Conservation (phyloP, 176 grass and related monocot species). For the Aechmea fasciata region DNA sequence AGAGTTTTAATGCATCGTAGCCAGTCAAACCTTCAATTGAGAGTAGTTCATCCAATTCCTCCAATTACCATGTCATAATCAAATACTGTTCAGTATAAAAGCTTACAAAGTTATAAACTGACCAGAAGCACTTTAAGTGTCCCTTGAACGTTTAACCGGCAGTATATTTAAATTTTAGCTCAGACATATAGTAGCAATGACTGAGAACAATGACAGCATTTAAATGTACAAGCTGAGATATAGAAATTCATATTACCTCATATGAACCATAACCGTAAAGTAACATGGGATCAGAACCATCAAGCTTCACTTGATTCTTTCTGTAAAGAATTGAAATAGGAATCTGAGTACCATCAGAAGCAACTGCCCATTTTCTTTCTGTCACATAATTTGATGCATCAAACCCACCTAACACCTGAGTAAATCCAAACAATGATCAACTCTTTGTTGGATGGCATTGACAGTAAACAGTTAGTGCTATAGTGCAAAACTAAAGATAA, state of each 20-base stretch:
- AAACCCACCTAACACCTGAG: slow-evolving; percentile 77
- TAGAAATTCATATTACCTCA: slow-evolving; percentile 36
- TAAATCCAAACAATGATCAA: slow-evolving; percentile 11
- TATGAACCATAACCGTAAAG: slow-evolving; percentile 91
- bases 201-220: not conserved
- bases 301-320: slow-evolving; percentile 69
- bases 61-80: too few species aligned
- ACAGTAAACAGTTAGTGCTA: not conserved
- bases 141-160: too few species aligned
- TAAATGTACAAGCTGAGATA: not conserved
- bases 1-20: too few species aligned
- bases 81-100: too few species aligned
- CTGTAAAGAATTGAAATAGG: slow-evolving; percentile 87
- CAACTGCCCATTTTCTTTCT: slow-evolving; percentile 78
- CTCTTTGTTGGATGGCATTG: not conserved
- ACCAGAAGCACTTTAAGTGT: too few species aligned
- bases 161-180: too few species aligned
- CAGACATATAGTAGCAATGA: not conserved
- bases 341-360: slow-evolving; percentile 61
- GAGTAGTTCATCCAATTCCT: too few species aligned
- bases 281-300: slow-evolving; percentile 75
- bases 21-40: too few species aligned
- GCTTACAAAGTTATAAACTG: too few species aligned
- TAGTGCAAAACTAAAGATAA: not conserved
- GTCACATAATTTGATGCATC: slow-evolving; percentile 75